Conservation (phyloP, 345 rosid species). For the Acer campestre region DNA sequence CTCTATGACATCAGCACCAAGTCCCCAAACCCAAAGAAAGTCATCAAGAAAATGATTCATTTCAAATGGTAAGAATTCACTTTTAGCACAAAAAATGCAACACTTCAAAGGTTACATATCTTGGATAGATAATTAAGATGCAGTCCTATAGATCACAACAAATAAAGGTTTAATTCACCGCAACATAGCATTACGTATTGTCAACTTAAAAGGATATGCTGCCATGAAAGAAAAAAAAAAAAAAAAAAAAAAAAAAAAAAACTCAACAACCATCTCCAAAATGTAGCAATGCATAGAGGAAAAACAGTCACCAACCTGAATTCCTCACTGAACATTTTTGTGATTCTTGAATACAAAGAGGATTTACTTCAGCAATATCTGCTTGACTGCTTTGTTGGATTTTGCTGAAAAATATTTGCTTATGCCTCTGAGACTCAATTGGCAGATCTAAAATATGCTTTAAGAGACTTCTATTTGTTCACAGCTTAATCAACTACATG, state of each 20-base stretch:
- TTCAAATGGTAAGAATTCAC: neutral
- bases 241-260: no score
- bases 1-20: neutral
- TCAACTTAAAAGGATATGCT: neutral
- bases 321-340: neutral
- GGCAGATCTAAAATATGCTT: neutral
- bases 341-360: neutral
- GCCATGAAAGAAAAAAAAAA: neutral
- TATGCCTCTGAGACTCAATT: neutral
- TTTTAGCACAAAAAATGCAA: no score
- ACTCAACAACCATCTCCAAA: neutral
- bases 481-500: slow-evolving; percentile 9
- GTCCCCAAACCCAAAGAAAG: neutral
- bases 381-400: neutral
- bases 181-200: neutral
- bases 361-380: slow-evolving; percentile 1
- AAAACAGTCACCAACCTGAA: neutral
- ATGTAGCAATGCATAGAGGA: slow-evolving; percentile 1
- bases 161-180: slow-evolving; percentile 12
- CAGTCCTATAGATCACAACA: neutral
- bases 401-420: neutral
- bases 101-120: neutral
- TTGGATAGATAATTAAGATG: neutral
- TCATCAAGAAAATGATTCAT: neutral
- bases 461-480: neutral